These are phyloP conservation scores for Yarrowia bubula DNA, from an alignment of 805 yeast genomes.

Conservation along the genomic window DNA sequence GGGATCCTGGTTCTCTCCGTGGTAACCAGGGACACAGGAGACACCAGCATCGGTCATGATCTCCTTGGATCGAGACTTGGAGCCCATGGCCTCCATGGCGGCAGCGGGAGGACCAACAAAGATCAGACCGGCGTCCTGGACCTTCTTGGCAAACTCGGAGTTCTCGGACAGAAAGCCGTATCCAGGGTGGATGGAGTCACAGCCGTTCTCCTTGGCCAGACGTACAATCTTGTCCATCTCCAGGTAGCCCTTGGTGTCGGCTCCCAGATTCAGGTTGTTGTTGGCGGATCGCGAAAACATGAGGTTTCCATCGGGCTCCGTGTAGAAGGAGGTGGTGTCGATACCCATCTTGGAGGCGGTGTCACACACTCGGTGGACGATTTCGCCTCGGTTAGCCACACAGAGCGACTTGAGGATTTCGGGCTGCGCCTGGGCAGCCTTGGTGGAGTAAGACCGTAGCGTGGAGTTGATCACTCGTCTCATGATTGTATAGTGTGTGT, in stretches of 20 bases:
- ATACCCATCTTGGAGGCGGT: constrained; percentile 38
- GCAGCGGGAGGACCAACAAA: constrained; percentile 40
- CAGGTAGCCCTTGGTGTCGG: constrained; percentile 35
- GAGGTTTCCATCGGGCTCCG: constrained; percentile 37
- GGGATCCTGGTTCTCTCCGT: constrained; percentile 38
- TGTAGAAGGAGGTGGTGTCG: constrained; percentile 37
- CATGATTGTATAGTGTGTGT: neutral
- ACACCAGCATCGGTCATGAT: constrained; percentile 39
- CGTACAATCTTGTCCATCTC: constrained; percentile 49
- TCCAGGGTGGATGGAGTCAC: constrained; percentile 58
- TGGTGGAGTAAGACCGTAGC: constrained; percentile 22
- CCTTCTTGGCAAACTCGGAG: constrained; percentile 38
- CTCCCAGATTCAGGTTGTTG: constrained; percentile 34
- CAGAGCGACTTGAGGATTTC: constrained; percentile 37
- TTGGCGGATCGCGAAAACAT: constrained; percentile 34
- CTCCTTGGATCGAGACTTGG: constrained; percentile 39
- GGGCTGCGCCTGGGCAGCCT: constrained; percentile 22
- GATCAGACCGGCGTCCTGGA: constrained; percentile 38
- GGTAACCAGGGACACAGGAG: constrained; percentile 40
- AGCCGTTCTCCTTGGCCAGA: constrained; percentile 50
- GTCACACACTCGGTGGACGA: constrained; percentile 40
- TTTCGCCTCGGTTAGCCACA: constrained; percentile 59
- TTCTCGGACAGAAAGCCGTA: constrained; percentile 55
- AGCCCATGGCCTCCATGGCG: constrained; percentile 41
- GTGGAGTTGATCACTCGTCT: constrained; percentile 27